phyloP scores from a whole-genome alignment of 495 filamentous ascomycete species.

The Podospora didyma region DNA sequence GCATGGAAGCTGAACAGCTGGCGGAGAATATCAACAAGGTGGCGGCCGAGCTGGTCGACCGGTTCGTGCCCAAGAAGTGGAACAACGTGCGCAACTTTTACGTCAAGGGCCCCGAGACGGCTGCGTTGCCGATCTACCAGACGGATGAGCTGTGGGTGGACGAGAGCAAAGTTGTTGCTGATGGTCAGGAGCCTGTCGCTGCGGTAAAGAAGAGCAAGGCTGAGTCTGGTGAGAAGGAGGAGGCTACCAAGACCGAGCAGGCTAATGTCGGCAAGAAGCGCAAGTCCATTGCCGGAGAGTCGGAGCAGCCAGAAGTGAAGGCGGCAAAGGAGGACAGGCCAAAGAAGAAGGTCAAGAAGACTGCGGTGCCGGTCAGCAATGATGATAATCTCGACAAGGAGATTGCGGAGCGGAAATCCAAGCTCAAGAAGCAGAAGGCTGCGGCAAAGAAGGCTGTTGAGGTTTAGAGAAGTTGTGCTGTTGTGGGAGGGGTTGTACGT shows the following conservation, averaged over 20 bases:
- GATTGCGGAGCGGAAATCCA: constrained; percentile 56
- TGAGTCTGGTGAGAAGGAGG: constrained; percentile 45
- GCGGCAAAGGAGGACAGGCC: constrained; percentile 31
- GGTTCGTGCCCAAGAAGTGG: constrained; percentile 80
- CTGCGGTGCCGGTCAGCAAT: constrained; percentile 37
- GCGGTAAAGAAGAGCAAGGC: constrained; percentile 28
- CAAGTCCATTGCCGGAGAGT: constrained; percentile 42
- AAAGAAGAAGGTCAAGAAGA: constrained; percentile 52
- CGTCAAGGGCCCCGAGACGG: constrained; percentile 82
- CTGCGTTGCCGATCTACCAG: constrained; percentile 86
- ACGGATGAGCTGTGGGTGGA: constrained; percentile 86
- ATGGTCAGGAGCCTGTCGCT: constrained; percentile 51
- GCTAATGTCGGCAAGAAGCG: constrained; percentile 66
- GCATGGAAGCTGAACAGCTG: constrained; percentile 68
- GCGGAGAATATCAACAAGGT: constrained; percentile 75
- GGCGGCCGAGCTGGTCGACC: constrained; percentile 62
- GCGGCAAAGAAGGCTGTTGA: constrained; percentile 48
- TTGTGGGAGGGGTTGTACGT: too few relatives aligned
- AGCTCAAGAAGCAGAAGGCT: constrained; percentile 54
- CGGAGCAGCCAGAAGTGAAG: constrained; percentile 44
- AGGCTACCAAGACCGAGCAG: constrained; percentile 43
- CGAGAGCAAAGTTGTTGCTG: constrained; percentile 68
- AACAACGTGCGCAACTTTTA: constrained; percentile 76
- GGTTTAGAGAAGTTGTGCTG: constrained; percentile 3
- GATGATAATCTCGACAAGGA: constrained; percentile 56